Evolutionary conservation across 306 rosid genomes (phyloP).

Genomic region (Glycyrrhiza uralensis): DNA sequence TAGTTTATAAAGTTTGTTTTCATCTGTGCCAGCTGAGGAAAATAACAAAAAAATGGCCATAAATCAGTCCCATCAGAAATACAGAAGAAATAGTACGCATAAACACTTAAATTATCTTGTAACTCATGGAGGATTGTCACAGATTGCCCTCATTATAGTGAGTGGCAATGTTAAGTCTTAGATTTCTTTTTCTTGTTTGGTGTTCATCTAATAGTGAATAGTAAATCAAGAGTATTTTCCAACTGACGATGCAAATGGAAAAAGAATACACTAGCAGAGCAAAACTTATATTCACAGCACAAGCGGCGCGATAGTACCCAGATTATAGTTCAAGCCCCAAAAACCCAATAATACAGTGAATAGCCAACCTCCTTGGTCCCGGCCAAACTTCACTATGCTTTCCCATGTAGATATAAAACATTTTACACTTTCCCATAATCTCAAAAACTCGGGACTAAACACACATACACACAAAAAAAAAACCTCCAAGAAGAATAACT

Average conservation of each 20-base stretch:
- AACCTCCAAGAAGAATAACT: not conserved
- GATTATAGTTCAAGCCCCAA: too few relatives aligned
- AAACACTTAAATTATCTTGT: not conserved
- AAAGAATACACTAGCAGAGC: not conserved
- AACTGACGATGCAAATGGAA: not conserved
- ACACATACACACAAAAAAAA: too few relatives aligned
- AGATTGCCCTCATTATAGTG: not conserved
- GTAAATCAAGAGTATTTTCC: not conserved
- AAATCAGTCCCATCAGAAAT: not conserved
- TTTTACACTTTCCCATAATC: too few relatives aligned
- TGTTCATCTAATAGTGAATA: not conserved
- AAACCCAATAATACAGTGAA: too few relatives aligned
- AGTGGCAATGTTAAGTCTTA: not conserved
- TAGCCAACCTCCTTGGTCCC: too few relatives aligned
- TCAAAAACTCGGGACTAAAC: not conserved
- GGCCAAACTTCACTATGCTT: too few relatives aligned
- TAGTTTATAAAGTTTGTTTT: constrained; percentile 48
- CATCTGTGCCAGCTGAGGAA: constrained; percentile 67
- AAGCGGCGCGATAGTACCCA: too few relatives aligned
- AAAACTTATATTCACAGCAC: not conserved
- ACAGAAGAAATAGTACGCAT: not conserved
- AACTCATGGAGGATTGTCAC: not conserved
- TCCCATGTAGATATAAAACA: too few relatives aligned
- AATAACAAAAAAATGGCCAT: constrained; percentile 10
- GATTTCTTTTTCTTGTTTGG: not conserved